Percentiles rank a stretch among this genome's conserved stretches.
These are phyloP conservation scores for Flammula alnicola DNA, from an alignment of 1,284 basidiomycete species.

Conservation along the genomic window DNA sequence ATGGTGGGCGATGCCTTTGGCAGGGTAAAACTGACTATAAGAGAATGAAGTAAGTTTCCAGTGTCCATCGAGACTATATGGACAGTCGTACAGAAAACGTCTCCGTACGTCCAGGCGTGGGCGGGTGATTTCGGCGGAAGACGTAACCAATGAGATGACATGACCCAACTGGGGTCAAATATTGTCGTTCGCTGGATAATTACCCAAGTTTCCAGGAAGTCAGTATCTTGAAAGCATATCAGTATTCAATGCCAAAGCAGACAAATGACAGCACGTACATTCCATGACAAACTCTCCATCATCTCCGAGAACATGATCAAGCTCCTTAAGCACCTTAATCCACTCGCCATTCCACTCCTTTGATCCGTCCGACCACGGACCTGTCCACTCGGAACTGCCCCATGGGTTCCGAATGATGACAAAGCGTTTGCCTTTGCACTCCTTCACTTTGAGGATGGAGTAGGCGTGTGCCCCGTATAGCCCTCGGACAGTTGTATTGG, in stretches of 20 bases:
- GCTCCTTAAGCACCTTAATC: constrained; percentile 41
- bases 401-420: constrained; percentile 55
- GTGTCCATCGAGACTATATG: neutral
- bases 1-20: constrained; percentile 41
- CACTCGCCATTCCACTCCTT: constrained; percentile 56
- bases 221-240: constrained; percentile 36
- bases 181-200: constrained; percentile 50
- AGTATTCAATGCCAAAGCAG: neutral
- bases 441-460: constrained; percentile 50
- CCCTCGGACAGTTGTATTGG: constrained; percentile 13
- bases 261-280: constrained; percentile 35
- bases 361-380: constrained; percentile 56
- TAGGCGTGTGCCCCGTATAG: constrained; percentile 45
- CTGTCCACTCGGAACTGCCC: constrained; percentile 54
- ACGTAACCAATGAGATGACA: constrained; percentile 53
- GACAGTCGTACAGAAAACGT: constrained; percentile 48
- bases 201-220: constrained; percentile 52
- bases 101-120: constrained; percentile 51
- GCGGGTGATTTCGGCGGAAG: constrained; percentile 40
- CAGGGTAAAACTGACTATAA: constrained; percentile 48
- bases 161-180: constrained; percentile 52
- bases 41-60: neutral
- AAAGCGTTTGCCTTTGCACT: constrained; percentile 50
- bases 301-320: constrained; percentile 48
- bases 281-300: constrained; percentile 62